Base-by-base conservation (phyloP, 805 yeast genomes). In the Maudiozyma turicensis region DNA sequence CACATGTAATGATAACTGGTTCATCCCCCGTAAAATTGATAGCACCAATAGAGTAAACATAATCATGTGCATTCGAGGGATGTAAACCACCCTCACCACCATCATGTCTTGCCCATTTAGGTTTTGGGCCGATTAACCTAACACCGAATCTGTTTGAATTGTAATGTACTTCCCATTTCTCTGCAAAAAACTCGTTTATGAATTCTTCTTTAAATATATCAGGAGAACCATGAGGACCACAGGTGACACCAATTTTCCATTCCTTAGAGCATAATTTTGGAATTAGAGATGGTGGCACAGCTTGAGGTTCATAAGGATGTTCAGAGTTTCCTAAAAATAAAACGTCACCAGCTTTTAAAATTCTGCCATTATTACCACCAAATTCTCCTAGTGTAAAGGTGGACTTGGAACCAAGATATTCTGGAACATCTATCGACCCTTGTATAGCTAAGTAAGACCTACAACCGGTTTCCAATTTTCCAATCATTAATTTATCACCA, bases 11-110 rank as follows among this genome's bases (percentile, higher is more conserved):
- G 54, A 91, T 89, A 34, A 91, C 99, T 1, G 98, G 98, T 68
- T 91, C 98, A 69, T 93, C 98, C 69, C 99, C 99, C 35, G 98
- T 93, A 66, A 93, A 93, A 69, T 93, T 93, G 66, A 91, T 84
- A 31, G 99, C 98, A 59, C 99, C 98, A 47, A 89, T 71, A 0
- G 98, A 88, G 66, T 91, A 91, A 47, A 91, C 98, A 63, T 91
- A 93, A 71, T 91, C 99, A 65, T 91, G 98, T 41, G 96, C 90
- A 69, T 91, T 91, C n/a, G 97, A 89, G 45, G 99, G 99, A 72
- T 91, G 99, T 62, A 91, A 74, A 50, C 99, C 99, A 50, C 93
- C 99, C 60, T 89, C 96, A 52, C 98, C 99, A 70, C 98, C 99
- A 65, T 89, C 96, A 8, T 76, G 66, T 71, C 99, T 80, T 10